Evolutionary conservation across 2,329 filamentous ascomycete species (phyloP), one percentile per base, ranked within the genome.

Genomic region (Thielaviopsis ethacetica): DNA sequence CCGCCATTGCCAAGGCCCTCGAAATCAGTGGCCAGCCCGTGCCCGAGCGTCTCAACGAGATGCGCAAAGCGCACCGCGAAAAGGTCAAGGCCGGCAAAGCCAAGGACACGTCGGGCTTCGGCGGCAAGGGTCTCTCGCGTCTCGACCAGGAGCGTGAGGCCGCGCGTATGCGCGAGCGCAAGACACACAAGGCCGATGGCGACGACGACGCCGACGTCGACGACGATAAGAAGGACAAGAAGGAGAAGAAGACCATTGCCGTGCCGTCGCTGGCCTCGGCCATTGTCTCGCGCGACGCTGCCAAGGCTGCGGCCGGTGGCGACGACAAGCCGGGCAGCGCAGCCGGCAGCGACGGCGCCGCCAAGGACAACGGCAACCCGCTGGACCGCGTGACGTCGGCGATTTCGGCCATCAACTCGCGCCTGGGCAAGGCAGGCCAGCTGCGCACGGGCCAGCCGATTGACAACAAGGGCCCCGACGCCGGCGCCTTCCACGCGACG

Each of bases 391-490:
- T 93, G 61, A 86, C 86, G 61, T 88, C 87, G n/a, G 91, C 91
- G 5, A 90, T 93, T 65, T 89, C 85, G 65, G 86, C 85, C 69
- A 95, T 98, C 73, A 91, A 95, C 70, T 85, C 84, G 62, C 89
- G 93, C 64, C 79, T 98, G 47, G 91, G 88, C 67, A 88, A 89
- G 65, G 88, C 89, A 38, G 91, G 91, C 41, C 86, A 93, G 68
- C 84, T 96, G 66, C 86, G 93, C 62, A 86, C 88, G 3, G 93
- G 93, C 15, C 91, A 95, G 62, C 90, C 93, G 7, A 94, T 96
- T 68, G 93, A 98, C 75, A 98, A 98, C 74, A 96, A 96, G 71
- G 93, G 93, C 0, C 93, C 93, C 0, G 93, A 98, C 70, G 93
- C 93, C 2, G 93, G 93, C 56, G 90, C 91, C 0, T 98, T 90